Conservation (phyloP, 805 yeast genomes). For the Starmerella kuoi region DNA sequence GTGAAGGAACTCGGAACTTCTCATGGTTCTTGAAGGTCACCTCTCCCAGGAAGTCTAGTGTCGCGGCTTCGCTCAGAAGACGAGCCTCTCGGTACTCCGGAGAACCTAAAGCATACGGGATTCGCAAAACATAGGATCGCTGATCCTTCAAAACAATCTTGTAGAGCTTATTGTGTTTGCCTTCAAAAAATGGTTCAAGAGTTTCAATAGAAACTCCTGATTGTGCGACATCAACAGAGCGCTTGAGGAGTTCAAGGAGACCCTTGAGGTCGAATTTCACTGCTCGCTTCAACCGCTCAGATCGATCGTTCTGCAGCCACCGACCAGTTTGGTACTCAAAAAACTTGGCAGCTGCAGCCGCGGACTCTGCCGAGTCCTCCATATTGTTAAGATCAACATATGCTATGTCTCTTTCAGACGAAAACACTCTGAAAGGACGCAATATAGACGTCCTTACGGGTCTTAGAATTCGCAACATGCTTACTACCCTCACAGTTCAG, state of each 20-base stretch:
- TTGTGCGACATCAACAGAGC: constrained; percentile 23
- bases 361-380: constrained; percentile 10
- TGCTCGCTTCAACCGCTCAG: constrained; percentile 60
- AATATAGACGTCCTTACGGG: background rate
- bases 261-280: constrained; percentile 79
- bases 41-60: constrained; percentile 60
- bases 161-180: constrained; percentile 84
- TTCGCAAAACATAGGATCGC: constrained; percentile 58
- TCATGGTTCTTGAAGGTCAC: constrained; percentile 40
- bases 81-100: constrained; percentile 44
- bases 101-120: constrained; percentile 72
- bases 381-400: constrained; percentile 20
- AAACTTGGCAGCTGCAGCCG: constrained; percentile 33
- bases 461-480: constrained; percentile 2
- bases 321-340: constrained; percentile 92
- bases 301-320: constrained; percentile 71
- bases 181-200: constrained; percentile 79
- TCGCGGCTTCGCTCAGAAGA: constrained; percentile 83
- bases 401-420: constrained; percentile 22
- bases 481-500: no score
- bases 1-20: constrained; percentile 24
- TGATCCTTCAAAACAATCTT: constrained; percentile 52
- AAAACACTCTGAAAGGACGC: background rate
- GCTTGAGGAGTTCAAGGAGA: constrained; percentile 33
- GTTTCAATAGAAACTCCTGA: constrained; percentile 44